These are phyloP conservation scores for Microbotryum silenes-acaulis DNA, from an alignment of 1,284 basidiomycete genomes.

Conservation along the genomic window DNA sequence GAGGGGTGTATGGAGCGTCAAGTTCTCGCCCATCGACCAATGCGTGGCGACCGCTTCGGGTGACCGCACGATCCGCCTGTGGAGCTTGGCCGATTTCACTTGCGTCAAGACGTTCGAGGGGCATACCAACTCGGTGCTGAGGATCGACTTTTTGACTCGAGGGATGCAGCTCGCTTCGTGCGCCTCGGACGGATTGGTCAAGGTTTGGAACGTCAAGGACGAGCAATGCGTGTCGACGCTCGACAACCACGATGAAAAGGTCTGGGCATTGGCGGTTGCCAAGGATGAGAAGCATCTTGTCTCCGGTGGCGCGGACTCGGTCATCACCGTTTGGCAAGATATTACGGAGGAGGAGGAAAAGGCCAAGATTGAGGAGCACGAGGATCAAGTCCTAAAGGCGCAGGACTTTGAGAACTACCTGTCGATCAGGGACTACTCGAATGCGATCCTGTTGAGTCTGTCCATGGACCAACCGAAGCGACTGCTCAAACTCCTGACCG, in stretches of 20 bases:
- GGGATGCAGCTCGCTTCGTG: constrained; percentile 82
- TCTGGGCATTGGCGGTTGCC: constrained; percentile 83
- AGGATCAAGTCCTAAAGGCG: constrained; percentile 69
- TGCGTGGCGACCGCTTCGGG: constrained; percentile 88
- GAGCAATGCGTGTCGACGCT: constrained; percentile 82
- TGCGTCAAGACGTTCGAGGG: constrained; percentile 95
- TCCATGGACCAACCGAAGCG: constrained; percentile 89
- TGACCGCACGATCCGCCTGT: constrained; percentile 87
- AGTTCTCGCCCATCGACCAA: constrained; percentile 73
- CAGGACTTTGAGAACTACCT: constrained; percentile 93
- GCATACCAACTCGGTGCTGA: constrained; percentile 91
- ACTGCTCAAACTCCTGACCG: constrained; percentile 69
- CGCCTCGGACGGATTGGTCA: constrained; percentile 88
- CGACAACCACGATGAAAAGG: constrained; percentile 95
- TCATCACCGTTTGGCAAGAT: constrained; percentile 90
- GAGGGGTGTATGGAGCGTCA: constrained; percentile 90
- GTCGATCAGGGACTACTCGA: constrained; percentile 76
- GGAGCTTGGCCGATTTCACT: constrained; percentile 83
- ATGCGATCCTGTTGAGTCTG: constrained; percentile 82
- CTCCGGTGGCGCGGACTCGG: constrained; percentile 88
- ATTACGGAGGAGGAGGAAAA: constrained; percentile 68
- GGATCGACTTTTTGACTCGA: constrained; percentile 76
- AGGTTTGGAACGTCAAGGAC: constrained; percentile 85
- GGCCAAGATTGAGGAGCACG: constrained; percentile 62
- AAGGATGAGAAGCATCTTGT: constrained; percentile 70